Base-by-base conservation (phyloP, 2,329 filamentous ascomycete genomes). In the Aureobasidium sp. region DNA sequence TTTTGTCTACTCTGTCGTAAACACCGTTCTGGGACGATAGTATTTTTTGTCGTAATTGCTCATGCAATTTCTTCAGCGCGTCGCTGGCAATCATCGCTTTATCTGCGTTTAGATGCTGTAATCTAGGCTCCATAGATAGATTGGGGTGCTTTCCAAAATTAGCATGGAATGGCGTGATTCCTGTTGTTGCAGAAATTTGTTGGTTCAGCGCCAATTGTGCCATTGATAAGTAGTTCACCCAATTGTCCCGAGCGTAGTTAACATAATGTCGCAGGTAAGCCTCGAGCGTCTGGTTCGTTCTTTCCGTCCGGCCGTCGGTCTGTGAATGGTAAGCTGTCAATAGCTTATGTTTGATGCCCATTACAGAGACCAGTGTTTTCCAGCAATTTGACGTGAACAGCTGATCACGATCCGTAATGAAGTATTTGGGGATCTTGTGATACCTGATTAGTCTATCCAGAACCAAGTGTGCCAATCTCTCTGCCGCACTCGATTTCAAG, bases 291-390 rank as follows among this genome's bases (percentile, higher is more conserved):
- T 68, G 42, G 59, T 73, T 72, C 3, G 61, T 39, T 21, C 63
- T 62, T 63, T 73, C 66, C 2, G 64, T 72, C 62, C 69, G 58
- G 11, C 68, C 63, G 60, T 73, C 65, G 3, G 66, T 71, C 60
- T 71, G 37, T 7, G 62, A 61, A 59, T 73, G 64, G 59, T 67
- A 70, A n/a, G 66, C 63, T 15, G 67, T 72, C 3, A 62, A 69
- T 2, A 69, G 63, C 29, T 66, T 64, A 34, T 63, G 42, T 54
- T 67, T 57, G 10, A 71, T 68, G 27, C 65, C 63, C 16, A 67
- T 58, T 34, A 29, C 54, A 59, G 32, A 49, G 11, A 66, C 44
- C 13, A 67, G 55, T 15, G 62, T 63, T 32, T 65, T 65, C 65
- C 49, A 67, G 61, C 59, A 66, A 57, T 66, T 65, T 29, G 53